Conservation (phyloP, 2,329 filamentous ascomycete genomes). For the Aspergillus versicolor region DNA sequence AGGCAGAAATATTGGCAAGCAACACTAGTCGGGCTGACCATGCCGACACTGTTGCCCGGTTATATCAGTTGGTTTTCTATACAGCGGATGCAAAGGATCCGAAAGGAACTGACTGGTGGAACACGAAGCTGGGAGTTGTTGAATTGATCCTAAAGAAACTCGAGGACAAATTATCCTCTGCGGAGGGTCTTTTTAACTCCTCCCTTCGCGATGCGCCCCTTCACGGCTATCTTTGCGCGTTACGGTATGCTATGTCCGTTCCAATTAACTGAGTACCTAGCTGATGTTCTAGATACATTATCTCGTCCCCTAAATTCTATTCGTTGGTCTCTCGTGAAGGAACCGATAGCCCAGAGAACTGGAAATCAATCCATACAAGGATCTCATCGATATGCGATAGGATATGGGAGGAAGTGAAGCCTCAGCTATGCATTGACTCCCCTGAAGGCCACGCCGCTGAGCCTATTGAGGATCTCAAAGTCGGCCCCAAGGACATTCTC, state of each 20-base stretch:
- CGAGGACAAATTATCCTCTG: conserved; percentile 63
- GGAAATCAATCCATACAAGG: conserved; percentile 41
- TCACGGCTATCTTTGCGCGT: conserved; percentile 68
- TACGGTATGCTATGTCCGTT: conserved; percentile 49
- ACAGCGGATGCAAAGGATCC: conserved; percentile 47
- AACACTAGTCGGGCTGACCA: conserved; percentile 82
- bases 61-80: conserved; percentile 67
- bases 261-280: neutral
- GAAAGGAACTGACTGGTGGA: conserved; percentile 27
- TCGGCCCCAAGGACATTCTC: conserved; percentile 78
- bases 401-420: conserved; percentile 75
- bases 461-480: conserved; percentile 66
- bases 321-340: conserved; percentile 28
- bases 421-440: conserved; percentile 86
- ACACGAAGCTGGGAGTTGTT: conserved; percentile 52
- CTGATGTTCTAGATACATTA: conserved; percentile 45
- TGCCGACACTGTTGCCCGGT: conserved; percentile 82
- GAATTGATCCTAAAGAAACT: conserved; percentile 60
- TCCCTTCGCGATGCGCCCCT: conserved; percentile 67
- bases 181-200: conserved; percentile 62
- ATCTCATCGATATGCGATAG: conserved; percentile 61
- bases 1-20: conserved; percentile 40
- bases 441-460: conserved; percentile 75
- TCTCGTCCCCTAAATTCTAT: conserved; percentile 44
- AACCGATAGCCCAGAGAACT: conserved; percentile 20